A percentile compares a stretch with the other conserved stretches of the same genome.
phyloP scores from a whole-genome alignment of 1,284 basidiomycete species.

The Cystobasidiaceae sp. region DNA sequence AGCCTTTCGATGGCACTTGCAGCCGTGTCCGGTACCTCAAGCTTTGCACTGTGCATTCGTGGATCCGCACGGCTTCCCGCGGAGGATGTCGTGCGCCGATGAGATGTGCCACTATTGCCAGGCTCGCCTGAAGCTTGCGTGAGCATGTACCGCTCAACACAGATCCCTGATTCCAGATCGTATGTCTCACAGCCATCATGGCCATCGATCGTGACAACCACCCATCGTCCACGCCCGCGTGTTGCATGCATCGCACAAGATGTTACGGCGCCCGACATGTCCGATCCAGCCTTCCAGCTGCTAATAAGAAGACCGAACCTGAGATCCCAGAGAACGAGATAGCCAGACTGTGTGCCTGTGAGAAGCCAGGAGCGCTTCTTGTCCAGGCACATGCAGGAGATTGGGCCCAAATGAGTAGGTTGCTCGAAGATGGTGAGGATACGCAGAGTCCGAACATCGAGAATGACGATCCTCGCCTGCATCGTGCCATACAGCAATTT shows the following conservation, averaged over 20 bases:
- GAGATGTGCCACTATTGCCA: no score
- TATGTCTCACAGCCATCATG: slow-evolving; percentile 44
- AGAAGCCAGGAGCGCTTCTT: slow-evolving; percentile 78
- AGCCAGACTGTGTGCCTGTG: slow-evolving; percentile 76
- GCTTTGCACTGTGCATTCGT: not conserved
- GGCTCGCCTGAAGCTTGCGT: not conserved
- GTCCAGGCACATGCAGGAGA: slow-evolving; percentile 77
- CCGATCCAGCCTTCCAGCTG: slow-evolving; percentile 68
- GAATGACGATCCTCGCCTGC: slow-evolving; percentile 65
- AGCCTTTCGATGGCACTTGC: slow-evolving; percentile 30
- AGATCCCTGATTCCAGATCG: slow-evolving; percentile 48
- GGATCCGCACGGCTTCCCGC: not conserved
- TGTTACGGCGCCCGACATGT: slow-evolving; percentile 56
- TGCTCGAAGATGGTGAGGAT: slow-evolving; percentile 70
- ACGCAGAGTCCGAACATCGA: slow-evolving; percentile 82
- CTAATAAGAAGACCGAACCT: slow-evolving; percentile 84
- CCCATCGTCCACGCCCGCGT: slow-evolving; percentile 69
- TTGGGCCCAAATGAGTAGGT: slow-evolving; percentile 77
- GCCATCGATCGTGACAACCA: slow-evolving; percentile 69
- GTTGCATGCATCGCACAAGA: slow-evolving; percentile 75
- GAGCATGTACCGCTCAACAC: slow-evolving; percentile 44
- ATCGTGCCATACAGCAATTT: slow-evolving; percentile 75
- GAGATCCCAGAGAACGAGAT: slow-evolving; percentile 85
- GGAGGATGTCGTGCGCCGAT: no score
- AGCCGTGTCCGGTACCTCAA: not conserved